phyloP scores from a whole-genome alignment of 192 early-diverging fungal genomes.

The Backusella morwellensis region DNA sequence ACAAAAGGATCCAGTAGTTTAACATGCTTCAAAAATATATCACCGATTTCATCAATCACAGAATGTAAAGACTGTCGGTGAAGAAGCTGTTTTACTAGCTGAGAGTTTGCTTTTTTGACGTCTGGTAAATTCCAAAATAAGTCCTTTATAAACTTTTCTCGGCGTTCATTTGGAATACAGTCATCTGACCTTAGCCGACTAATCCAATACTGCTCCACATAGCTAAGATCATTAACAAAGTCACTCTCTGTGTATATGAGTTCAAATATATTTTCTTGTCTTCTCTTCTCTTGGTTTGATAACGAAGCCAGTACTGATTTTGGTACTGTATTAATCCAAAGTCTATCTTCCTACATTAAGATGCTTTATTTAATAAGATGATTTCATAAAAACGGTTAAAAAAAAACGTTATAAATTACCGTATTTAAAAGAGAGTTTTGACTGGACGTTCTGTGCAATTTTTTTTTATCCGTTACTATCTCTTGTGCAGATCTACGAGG shows the following conservation, averaged over 20 bases:
- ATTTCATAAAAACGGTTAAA: not conserved
- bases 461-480: not conserved
- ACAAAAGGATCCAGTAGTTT: constrained; percentile 74
- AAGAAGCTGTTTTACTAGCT: constrained; percentile 57
- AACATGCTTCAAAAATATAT: constrained; percentile 76
- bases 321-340: constrained; percentile 86
- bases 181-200: constrained; percentile 58
- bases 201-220: constrained; percentile 71
- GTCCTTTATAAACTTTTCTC: constrained; percentile 50
- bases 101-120: constrained; percentile 59
- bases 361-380: not conserved
- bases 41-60: constrained; percentile 83
- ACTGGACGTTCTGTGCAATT: not conserved
- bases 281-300: constrained; percentile 73
- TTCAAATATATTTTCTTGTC: constrained; percentile 94
- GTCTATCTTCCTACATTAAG: constrained; percentile 49
- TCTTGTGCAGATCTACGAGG: constrained; percentile 57
- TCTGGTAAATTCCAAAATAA: constrained; percentile 81
- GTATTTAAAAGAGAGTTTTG: not conserved
- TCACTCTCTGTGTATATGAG: constrained; percentile 88
- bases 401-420: not conserved
- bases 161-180: constrained; percentile 60
- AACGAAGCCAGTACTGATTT: constrained; percentile 67
- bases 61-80: constrained; percentile 62
- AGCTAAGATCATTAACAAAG: constrained; percentile 85